Conservation (phyloP, 1,284 basidiomycete species). For the Anthracocystis panici-leucophaei region DNA sequence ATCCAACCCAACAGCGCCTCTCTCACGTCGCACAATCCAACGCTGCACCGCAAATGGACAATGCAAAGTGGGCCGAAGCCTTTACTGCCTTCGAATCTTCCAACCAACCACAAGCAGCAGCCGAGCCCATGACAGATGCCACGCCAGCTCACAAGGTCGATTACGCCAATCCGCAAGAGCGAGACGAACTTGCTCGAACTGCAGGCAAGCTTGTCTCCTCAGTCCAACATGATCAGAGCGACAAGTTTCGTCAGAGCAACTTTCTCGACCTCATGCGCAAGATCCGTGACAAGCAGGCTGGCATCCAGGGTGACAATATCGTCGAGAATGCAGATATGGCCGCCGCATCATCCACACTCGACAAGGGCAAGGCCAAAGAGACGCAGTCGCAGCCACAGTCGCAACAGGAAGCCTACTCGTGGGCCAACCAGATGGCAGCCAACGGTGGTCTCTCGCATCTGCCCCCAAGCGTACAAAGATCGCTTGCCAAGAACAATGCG, state of each 20-base stretch:
- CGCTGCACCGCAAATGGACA: slow-evolving; percentile 37
- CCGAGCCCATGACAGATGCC: slow-evolving; percentile 12
- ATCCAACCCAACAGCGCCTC: slow-evolving; percentile 14
- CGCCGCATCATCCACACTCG: slow-evolving; percentile 9
- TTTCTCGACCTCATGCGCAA: slow-evolving; percentile 90
- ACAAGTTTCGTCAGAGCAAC: slow-evolving; percentile 87
- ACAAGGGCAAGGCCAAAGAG: slow-evolving; percentile 57
- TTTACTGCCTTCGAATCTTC: slow-evolving; percentile 60
- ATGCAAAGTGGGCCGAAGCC: slow-evolving; percentile 62
- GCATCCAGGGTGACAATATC: slow-evolving; percentile 84
- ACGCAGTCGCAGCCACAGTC: slow-evolving; percentile 28
- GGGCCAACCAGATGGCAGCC: slow-evolving; percentile 50
- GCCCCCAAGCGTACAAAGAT: slow-evolving; percentile 40
- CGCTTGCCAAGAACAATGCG: slow-evolving; percentile 21
- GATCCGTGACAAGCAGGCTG: slow-evolving; percentile 83
- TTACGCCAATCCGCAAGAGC: slow-evolving; percentile 43
- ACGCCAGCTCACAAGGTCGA: slow-evolving; percentile 23
- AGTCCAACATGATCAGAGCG: slow-evolving; percentile 75
- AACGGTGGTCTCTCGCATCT: slow-evolving; percentile 30
- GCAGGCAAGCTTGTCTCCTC: slow-evolving; percentile 69
- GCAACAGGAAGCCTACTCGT: slow-evolving; percentile 47
- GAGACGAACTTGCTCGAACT: slow-evolving; percentile 69
- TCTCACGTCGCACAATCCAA: slow-evolving; percentile 14
- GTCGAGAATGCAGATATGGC: slow-evolving; percentile 70
- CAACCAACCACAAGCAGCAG: neutral